These are phyloP conservation scores for Trichoderma breve DNA, from an alignment of 2,329 filamentous ascomycete genomes.

Conservation along the genomic window DNA sequence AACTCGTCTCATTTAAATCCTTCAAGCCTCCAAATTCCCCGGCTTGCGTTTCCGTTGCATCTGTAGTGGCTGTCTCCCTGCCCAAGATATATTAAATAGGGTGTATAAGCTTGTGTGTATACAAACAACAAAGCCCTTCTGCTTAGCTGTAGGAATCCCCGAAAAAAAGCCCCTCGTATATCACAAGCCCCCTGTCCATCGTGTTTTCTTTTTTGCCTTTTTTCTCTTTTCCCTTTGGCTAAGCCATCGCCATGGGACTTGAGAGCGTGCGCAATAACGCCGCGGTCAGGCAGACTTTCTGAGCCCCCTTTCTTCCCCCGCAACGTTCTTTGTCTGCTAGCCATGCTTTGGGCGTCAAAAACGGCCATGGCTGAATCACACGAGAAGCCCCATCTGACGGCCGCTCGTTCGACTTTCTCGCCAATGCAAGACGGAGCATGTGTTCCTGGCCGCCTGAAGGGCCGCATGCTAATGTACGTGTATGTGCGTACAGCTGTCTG, in stretches of 20 bases:
- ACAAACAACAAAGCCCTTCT: not conserved
- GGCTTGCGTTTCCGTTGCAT: slow-evolving; percentile 9
- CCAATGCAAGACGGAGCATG: slow-evolving; percentile 22
- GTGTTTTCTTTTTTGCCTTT: not conserved
- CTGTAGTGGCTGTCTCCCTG: slow-evolving; percentile 3
- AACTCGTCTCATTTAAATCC: not conserved
- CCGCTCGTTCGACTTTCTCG: not conserved
- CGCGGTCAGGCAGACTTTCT: not conserved
- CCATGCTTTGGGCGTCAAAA: not conserved
- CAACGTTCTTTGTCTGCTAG: not conserved
- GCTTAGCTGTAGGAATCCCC: slow-evolving; percentile 3
- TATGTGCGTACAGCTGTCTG: slow-evolving; percentile 8
- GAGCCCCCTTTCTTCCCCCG: not conserved
- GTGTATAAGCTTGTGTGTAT: not conserved
- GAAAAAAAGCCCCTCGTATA: not conserved
- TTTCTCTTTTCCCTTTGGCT: not conserved
- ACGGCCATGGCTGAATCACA: slow-evolving; percentile 10
- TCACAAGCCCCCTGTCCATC: not conserved
- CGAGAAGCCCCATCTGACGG: slow-evolving; percentile 20
- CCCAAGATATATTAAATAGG: not conserved
- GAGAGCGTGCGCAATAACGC: not conserved
- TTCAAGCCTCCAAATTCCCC: not conserved
- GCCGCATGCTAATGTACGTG: not conserved
- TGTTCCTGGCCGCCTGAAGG: slow-evolving; percentile 25
- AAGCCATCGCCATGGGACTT: not conserved